Percentiles rank a stretch among this genome's conserved stretches.
phyloP scores from a whole-genome alignment of 768 basidiomycete genomes.

The Phaeolepiota aurea region DNA sequence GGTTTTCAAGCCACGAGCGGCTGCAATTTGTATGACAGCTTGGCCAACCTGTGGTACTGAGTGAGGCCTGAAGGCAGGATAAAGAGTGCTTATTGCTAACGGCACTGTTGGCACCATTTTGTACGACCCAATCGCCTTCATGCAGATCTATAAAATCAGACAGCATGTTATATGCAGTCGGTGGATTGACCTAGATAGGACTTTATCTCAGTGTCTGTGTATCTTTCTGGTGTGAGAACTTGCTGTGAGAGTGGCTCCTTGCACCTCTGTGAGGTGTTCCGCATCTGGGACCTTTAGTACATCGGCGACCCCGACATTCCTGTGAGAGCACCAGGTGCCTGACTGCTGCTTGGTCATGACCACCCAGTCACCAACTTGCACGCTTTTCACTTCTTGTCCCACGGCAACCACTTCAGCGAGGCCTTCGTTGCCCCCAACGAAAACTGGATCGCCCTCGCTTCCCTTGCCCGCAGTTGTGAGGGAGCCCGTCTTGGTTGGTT shows the following conservation, averaged over 20 bases:
- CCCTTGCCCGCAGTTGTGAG: constrained; percentile 23
- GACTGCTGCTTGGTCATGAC: constrained; percentile 57
- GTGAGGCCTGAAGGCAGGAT: neutral
- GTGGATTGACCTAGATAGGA: constrained; percentile 63
- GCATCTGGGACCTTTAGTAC: constrained; percentile 51
- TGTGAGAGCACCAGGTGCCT: constrained; percentile 69
- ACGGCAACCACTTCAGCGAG: constrained; percentile 57
- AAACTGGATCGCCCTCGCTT: constrained; percentile 29
- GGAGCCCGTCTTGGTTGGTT: constrained; percentile 33
- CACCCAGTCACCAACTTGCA: constrained; percentile 64
- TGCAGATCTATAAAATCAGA: constrained; percentile 55
- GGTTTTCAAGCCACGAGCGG: constrained; percentile 58
- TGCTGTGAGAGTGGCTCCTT: constrained; percentile 74
- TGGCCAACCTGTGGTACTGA: constrained; percentile 59
- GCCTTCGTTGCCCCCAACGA: constrained; percentile 73
- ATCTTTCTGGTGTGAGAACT: too few species aligned
- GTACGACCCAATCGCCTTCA: constrained; percentile 73
- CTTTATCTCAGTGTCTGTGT: too few species aligned
- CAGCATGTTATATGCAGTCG: constrained; percentile 81
- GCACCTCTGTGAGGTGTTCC: constrained; percentile 41
- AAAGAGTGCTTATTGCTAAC: constrained; percentile 29
- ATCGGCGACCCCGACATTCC: constrained; percentile 44
- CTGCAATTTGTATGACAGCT: constrained; percentile 83
- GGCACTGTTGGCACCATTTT: constrained; percentile 83
- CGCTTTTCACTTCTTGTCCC: constrained; percentile 40